Conservation (phyloP, 2,329 filamentous ascomycete species). For the Xylariaceae sp. region DNA sequence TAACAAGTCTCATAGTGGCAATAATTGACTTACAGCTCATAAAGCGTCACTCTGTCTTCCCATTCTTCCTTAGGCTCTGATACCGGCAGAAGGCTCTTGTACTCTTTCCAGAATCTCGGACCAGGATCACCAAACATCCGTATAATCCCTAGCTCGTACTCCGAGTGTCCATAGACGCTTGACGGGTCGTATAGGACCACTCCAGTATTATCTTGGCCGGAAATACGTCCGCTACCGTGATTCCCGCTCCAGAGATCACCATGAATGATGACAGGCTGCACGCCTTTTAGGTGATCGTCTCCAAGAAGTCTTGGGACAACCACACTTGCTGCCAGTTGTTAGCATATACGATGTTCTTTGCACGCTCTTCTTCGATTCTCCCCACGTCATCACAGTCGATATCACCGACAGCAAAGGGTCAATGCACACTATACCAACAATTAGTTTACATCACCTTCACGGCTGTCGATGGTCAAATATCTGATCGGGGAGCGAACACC, state of each 20-base stretch:
- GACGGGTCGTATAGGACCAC: conserved; percentile 82
- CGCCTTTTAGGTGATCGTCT: conserved; percentile 58
- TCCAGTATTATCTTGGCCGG: conserved; percentile 48
- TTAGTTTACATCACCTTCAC: too few species aligned
- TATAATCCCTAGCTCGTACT: conserved; percentile 94
- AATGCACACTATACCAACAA: too few species aligned
- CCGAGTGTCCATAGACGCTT: conserved; percentile 77
- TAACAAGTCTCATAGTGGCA: neutral
- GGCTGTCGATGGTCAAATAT: too few species aligned
- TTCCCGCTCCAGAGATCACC: conserved; percentile 96
- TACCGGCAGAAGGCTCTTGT: conserved; percentile 70
- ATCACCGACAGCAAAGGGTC: too few species aligned
- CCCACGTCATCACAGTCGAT: too few species aligned
- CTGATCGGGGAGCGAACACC: too few species aligned
- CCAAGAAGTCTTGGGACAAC: conserved; percentile 77
- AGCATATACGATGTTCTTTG: too few species aligned
- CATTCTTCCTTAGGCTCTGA: conserved; percentile 79
- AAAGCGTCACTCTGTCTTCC: conserved; percentile 75
- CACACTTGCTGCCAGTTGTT: conserved; percentile 33
- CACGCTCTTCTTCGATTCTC: too few species aligned
- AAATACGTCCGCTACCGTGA: conserved; percentile 62
- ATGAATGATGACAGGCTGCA: conserved; percentile 79
- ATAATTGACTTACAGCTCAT: conserved; percentile 65
- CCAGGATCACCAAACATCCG: conserved; percentile 92
- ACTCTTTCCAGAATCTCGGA: conserved; percentile 67